phyloP scores from a whole-genome alignment of 2,329 filamentous ascomycete genomes.

The Neodidymelliopsis sp. region DNA sequence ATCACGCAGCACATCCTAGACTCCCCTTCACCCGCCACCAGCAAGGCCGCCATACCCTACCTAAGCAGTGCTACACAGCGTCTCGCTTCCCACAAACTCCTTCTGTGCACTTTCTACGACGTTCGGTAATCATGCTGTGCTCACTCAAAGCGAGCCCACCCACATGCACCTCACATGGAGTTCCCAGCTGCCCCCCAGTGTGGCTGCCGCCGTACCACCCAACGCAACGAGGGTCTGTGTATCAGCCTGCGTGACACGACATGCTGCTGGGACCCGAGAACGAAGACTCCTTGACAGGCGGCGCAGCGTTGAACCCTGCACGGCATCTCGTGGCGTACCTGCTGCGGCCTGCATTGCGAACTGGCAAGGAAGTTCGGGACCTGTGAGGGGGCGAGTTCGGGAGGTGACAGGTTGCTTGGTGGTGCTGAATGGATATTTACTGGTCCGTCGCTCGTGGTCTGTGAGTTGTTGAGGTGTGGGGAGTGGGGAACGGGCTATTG shows the following conservation, averaged over 20 bases:
- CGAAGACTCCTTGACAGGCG: conserved; percentile 9
- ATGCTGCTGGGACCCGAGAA: neutral
- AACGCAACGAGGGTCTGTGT: neutral
- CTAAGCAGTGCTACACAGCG: neutral
- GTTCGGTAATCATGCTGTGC: conserved; percentile 4
- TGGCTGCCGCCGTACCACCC: too few relatives aligned
- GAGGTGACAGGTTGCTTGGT: conserved; percentile 4
- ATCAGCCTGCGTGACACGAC: too few relatives aligned
- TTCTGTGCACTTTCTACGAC: neutral
- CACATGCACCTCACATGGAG: conserved; percentile 5
- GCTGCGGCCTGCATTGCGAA: neutral
- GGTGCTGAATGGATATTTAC: conserved; percentile 11
- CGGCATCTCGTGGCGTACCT: conserved; percentile 7
- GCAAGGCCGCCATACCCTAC: neutral
- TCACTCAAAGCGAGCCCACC: conserved; percentile 6
- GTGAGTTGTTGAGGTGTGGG: conserved; percentile 15
- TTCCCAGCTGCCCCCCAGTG: neutral
- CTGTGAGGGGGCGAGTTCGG: neutral
- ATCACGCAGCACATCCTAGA: neutral
- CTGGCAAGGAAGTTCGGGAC: neutral
- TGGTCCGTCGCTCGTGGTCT: neutral
- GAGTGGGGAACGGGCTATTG: conserved; percentile 4
- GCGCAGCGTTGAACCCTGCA: conserved; percentile 14
- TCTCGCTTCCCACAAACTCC: neutral
- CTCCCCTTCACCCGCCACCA: neutral